Base-by-base conservation (phyloP, 805 yeast genomes). In the Lipomyces spencermartinsiae region DNA sequence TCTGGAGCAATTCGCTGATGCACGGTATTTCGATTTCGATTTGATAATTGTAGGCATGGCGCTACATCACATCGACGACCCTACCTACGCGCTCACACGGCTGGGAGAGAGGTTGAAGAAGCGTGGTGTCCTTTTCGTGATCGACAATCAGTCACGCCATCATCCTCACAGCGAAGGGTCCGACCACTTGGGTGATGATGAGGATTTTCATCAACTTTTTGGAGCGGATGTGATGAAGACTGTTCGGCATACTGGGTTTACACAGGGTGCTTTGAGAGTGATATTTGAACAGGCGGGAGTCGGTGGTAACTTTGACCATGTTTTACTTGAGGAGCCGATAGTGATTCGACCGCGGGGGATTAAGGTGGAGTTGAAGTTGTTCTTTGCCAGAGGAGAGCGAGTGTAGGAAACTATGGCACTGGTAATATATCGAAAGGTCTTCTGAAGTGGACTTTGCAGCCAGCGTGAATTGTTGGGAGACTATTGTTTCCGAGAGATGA, bases 321-420 rank as follows among this genome's bases (percentile, higher is more conserved):
- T 14, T 43, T 14, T 43, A 14, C 49, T 43, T 3, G 49, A 43
- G 49, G 49, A 43, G 49, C 49, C 49, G 22, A 43, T 43, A 12
- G 49, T 43, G 49, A 43, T 43, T 43, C 49, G 49, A 43, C 49
- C 49, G 49, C 49, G 49, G 4, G 49, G 49, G 10, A 43, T 43
- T 8, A 43, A 16, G 22, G n/a, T 43, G n/a, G 49, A n/a, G 49
- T 14, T 43, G 49, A 43, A 43, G 49, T 6, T 43, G 22, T 43
- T 43, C n/a, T 43, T 43, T n/a, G 49, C 49, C 16, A 43, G 49
- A 43, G 49, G 49, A 43, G 49, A 43, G 49, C 49, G 49, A 43
- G 49, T 43, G 22, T 43, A 43, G 22, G 19, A 43, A 43, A 12
- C 22, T 7, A 16, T 4, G 1, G 10, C n/a, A 8, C 10, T 39